A percentile compares a stretch with the other conserved stretches of the same genome.
Evolutionary conservation across 192 early-diverging fungal genomes (phyloP).

Genomic region (Jimgerdemannia lactiflua): DNA sequence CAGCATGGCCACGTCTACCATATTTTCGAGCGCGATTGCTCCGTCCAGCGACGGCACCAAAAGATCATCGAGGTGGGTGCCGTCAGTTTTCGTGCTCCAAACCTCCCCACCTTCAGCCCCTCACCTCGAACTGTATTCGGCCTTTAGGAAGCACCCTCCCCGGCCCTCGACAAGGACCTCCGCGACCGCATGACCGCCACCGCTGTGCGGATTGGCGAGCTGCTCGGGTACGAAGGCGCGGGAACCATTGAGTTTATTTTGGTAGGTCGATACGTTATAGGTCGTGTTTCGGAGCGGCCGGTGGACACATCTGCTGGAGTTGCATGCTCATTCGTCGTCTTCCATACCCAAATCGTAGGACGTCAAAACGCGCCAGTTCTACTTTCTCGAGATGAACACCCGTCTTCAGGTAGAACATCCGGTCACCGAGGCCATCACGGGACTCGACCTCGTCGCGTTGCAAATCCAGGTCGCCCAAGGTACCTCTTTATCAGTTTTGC

Average conservation of each 20-base stretch:
- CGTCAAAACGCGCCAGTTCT: constrained; percentile 44
- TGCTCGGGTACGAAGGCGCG: constrained; percentile 49
- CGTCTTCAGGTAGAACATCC: constrained; percentile 68
- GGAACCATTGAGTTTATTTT: constrained; percentile 67
- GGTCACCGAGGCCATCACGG: constrained; percentile 58
- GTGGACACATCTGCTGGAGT: no score
- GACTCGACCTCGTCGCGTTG: constrained; percentile 59
- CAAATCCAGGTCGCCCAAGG: constrained; percentile 59
- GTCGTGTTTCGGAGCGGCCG: neutral
- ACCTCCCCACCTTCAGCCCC: constrained; percentile 6
- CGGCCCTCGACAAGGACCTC: constrained; percentile 40
- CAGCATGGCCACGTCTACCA: constrained; percentile 52
- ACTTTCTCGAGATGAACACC: constrained; percentile 69
- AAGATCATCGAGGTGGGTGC: constrained; percentile 62
- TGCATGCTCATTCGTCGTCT: no score
- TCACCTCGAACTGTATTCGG: neutral
- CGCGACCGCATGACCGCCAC: constrained; percentile 43
- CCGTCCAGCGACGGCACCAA: constrained; percentile 63
- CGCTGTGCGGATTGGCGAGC: constrained; percentile 46
- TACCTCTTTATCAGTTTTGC: constrained; percentile 12
- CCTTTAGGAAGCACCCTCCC: constrained; percentile 41
- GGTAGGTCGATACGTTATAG: constrained; percentile 26
- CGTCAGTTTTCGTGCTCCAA: neutral
- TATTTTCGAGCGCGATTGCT: constrained; percentile 61
- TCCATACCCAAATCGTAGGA: constrained; percentile 21